Base-by-base conservation (phyloP, 2,329 filamentous ascomycete species). In the Ascochyta viciae-villosae region DNA sequence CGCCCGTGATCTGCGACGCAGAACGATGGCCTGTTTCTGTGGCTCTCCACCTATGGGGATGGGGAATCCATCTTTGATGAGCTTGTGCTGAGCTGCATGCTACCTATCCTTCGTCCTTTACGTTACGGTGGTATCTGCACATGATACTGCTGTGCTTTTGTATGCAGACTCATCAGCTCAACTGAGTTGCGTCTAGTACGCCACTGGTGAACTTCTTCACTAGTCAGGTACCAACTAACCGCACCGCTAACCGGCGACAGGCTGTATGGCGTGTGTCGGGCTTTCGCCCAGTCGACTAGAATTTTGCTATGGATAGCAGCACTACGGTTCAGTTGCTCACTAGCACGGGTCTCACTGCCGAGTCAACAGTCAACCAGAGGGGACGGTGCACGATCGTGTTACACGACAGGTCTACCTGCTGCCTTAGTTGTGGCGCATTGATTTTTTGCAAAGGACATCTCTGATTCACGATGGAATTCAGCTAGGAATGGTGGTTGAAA, bases 1-100 rank as follows among this genome's bases (percentile, higher is more conserved):
- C 52, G 61, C 60, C 62, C 62, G 57, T 58, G 59, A 64, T 64
- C 59, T 58, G 41, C 61, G 44, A 33, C 52, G 27, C 50, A 57
- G 41, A 38, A 37, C 8, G 6, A 31, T 44, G 50, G 41, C 24
- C 45, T 39, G 24, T 22, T 38, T 23, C n/a, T 50, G 33, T 33
- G 8, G 24, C 48, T 44, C 48, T 44, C 47, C 16, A 43, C 23
- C 26, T 22, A 37, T 19, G 15, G 34, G 16, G 15, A 37, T 10
- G 10, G 12, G 10, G 29, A 12, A 15, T 31, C 12, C 29, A 5
- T 31, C 29, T 31, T 12, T 13, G 29, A 15, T 31, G 29, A 16
- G 33, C n/a, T 35, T 35, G n/a, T 35, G 33, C 33, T 8, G 33
- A 6, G 19, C 37, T 39, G 19, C 13, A 16, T n/a, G 22, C 13